Percentiles rank a stretch among this genome's conserved stretches.
Evolutionary conservation across 164 flowering plant genomes (phyloP).

Genomic region (Tinospora cordifolia): DNA sequence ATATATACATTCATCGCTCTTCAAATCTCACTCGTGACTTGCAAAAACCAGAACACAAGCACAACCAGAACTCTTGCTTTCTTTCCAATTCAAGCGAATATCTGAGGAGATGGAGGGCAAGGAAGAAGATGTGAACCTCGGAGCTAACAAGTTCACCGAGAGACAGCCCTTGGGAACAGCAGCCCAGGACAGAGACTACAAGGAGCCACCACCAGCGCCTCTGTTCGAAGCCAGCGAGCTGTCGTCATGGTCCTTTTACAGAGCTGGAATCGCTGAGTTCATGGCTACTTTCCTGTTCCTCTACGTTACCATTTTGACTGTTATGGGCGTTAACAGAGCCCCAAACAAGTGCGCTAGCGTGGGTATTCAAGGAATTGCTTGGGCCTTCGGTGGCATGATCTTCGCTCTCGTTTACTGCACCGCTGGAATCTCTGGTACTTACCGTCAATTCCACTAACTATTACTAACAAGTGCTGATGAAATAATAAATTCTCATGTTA

Average conservation of each 20-base stretch:
- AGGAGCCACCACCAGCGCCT: conserved; percentile 46
- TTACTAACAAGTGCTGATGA: too few relatives aligned
- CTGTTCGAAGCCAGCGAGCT: conserved; percentile 48
- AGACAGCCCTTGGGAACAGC: conserved; percentile 40
- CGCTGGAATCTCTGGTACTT: conserved; percentile 63
- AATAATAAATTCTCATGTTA: conserved; percentile 5
- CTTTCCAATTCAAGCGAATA: background rate
- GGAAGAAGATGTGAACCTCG: conserved; percentile 27
- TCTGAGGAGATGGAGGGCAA: conserved; percentile 22
- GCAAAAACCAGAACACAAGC: background rate
- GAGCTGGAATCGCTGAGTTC: conserved; percentile 90
- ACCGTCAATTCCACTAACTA: too few relatives aligned
- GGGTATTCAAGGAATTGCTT: conserved; percentile 53
- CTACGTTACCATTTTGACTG: conserved; percentile 57
- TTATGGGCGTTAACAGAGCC: conserved; percentile 50
- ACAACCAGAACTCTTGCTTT: background rate
- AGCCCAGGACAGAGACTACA: conserved; percentile 59
- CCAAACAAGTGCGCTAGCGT: conserved; percentile 44
- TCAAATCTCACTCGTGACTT: background rate
- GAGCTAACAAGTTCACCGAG: conserved; percentile 29
- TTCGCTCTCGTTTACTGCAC: conserved; percentile 85
- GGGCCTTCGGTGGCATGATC: conserved; percentile 70
- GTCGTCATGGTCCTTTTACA: conserved; percentile 59
- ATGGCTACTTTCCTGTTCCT: conserved; percentile 72
- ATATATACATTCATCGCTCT: background rate